Evolutionary conservation across 495 filamentous ascomycete species (phyloP), one percentile per base, ranked within the genome.

Genomic region (Trichoderma parareesei): DNA sequence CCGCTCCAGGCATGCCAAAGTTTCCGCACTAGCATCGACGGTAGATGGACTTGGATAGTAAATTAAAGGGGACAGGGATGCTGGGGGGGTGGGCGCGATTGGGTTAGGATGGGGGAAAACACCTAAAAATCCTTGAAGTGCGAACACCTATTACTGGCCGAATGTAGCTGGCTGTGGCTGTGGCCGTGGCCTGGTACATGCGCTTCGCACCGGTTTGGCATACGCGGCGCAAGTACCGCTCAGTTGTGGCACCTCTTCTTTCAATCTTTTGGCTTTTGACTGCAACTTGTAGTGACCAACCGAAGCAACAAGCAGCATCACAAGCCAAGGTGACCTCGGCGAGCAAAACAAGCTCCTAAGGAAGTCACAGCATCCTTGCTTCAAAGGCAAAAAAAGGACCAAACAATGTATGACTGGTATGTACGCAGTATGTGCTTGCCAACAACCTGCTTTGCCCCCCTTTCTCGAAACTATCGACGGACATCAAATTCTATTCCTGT

Each of bases 11-110:
- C 20, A 57, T 57, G 53, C 53, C 16, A 37, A 27, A 37, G 10
- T 37, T 57, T 57, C 53, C 27, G 53, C 53, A 57, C 53, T 57
- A 57, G 53, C 53, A 57, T 57, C 53, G 53, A 57, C 53, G 53
- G 53, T 57, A 57, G 53, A 57, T 57, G 53, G 53, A n/a, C 53
- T 55, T 57, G 53, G 53, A 57, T 57, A n/a, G n/a, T n/a, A 57
- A 57, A 57, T 57, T 57, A 57, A 57, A 57, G 53, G 53, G 53
- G 33, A 37, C 53, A 57, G 53, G 53, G 53, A 57, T 57, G 37
- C 27, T 27, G 27, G 27, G 27, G 27, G 27, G 1, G 27, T 38
- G 53, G 53, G 53, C 27, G 53, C 53, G 53, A 57, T 57, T 57
- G 53, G 14, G 27, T 57, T 57, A 27, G 53, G 53, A 57, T 37